Conservation (phyloP, 208 protist species). For the Angomonas desouzai region DNA sequence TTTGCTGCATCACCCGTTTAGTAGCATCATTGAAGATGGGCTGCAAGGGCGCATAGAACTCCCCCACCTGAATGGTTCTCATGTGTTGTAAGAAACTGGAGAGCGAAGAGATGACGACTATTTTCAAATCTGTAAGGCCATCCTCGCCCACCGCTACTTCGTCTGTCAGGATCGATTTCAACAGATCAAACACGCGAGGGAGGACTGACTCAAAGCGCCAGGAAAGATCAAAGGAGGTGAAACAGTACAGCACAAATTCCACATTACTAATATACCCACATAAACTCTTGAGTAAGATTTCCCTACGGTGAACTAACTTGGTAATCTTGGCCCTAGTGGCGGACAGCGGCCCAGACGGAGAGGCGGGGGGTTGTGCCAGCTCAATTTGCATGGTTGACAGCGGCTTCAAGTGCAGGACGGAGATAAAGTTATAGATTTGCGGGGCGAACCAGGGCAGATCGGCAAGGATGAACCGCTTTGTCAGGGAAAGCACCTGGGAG, state of each 20-base stretch:
- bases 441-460: conserved; percentile 54
- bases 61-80: background rate
- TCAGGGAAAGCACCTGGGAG: conserved; percentile 74
- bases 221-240: conserved; percentile 85
- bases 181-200: conserved; percentile 56
- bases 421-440: conserved; percentile 81
- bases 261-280: conserved; percentile 73
- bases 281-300: conserved; percentile 86
- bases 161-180: conserved; percentile 28
- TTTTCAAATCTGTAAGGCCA: background rate
- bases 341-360: background rate
- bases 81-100: background rate
- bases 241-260: conserved; percentile 74
- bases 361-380: conserved; percentile 14
- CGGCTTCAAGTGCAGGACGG: conserved; percentile 74
- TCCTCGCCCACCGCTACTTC: background rate
- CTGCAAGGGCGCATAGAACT: background rate
- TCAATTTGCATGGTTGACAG: conserved; percentile 54
- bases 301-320: conserved; percentile 57
- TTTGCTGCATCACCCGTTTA: conserved; percentile 32
- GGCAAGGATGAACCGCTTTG: conserved; percentile 60
- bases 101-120: background rate
- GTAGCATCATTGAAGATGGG: conserved; percentile 6
- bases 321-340: conserved; percentile 12
- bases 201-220: conserved; percentile 63